Conservation (phyloP, 2,329 filamentous ascomycete genomes). For the Penicillium sp. region DNA sequence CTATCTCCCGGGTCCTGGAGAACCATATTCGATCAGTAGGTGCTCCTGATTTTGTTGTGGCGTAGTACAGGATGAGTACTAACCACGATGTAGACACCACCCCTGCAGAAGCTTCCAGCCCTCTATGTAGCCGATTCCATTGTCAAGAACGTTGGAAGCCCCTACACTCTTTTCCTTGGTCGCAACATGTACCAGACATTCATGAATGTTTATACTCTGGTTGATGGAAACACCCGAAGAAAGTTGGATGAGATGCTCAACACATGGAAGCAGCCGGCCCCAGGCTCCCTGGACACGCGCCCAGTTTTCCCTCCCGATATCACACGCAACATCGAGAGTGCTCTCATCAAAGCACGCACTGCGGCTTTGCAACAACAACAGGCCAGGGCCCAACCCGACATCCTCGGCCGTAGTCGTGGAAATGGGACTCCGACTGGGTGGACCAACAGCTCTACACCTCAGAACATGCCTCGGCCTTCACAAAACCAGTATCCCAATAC, state of each 20-base stretch:
- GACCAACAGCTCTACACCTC: conserved; percentile 66
- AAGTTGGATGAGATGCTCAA: conserved; percentile 97
- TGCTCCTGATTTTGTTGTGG: conserved; percentile 26
- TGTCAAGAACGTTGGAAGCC: conserved; percentile 96
- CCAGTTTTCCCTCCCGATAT: conserved; percentile 88
- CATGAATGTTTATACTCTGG: conserved; percentile 92
- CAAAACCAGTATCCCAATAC: conserved; percentile 34
- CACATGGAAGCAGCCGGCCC: conserved; percentile 97
- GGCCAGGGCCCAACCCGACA: conserved; percentile 56
- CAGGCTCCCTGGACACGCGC: conserved; percentile 86
- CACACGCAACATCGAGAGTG: conserved; percentile 89
- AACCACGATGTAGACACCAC: conserved; percentile 65
- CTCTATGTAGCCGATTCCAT: conserved; percentile 97
- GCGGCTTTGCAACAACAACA: conserved; percentile 53
- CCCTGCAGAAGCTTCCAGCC: conserved; percentile 87
- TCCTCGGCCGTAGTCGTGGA: conserved; percentile 53
- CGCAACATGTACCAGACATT: conserved; percentile 90
- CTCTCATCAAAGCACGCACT: conserved; percentile 77
- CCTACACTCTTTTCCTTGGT: conserved; percentile 93
- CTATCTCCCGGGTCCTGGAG: conserved; percentile 85
- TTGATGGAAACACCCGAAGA: conserved; percentile 76
- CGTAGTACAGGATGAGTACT: conserved; percentile 14
- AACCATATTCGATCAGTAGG: conserved; percentile 94
- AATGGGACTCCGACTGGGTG: conserved; percentile 59
- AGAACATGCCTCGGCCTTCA: conserved; percentile 40